phyloP scores from a whole-genome alignment of 2,329 filamentous ascomycete species.

The Leptographium radiaticola region DNA sequence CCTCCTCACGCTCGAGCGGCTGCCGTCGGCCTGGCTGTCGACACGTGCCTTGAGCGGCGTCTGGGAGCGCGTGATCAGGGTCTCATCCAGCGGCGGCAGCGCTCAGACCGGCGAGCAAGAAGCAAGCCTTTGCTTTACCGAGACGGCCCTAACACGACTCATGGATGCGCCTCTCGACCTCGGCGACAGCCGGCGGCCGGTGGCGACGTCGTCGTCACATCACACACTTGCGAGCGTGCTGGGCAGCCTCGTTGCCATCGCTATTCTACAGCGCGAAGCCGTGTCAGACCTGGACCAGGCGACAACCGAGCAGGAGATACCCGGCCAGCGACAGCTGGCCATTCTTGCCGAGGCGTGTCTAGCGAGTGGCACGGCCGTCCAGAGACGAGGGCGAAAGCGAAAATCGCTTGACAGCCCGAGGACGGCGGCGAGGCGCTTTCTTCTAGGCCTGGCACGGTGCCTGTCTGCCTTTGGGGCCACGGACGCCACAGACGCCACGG shows the following conservation, averaged over 20 bases:
- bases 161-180: not conserved
- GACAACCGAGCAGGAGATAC: not conserved
- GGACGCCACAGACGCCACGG: not conserved
- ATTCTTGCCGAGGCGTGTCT: not conserved
- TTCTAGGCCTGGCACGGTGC: not conserved
- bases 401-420: not conserved
- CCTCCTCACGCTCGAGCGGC: slow-evolving; percentile 20
- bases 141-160: slow-evolving; percentile 7
- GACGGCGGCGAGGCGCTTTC: not conserved
- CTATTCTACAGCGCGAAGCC: slow-evolving; percentile 16
- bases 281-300: not conserved
- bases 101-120: slow-evolving; percentile 7
- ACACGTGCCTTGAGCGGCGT: slow-evolving; percentile 25
- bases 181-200: not conserved
- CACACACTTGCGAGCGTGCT: slow-evolving; percentile 29
- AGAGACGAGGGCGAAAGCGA: not conserved
- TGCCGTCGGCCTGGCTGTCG: slow-evolving; percentile 31
- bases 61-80: slow-evolving; percentile 26
- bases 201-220: slow-evolving; percentile 11
- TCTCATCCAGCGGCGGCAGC: slow-evolving; percentile 17
- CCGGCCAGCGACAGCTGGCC: not conserved
- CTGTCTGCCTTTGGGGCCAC: not conserved
- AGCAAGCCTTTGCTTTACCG: slow-evolving; percentile 19
- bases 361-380: not conserved
- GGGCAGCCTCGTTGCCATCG: slow-evolving; percentile 25